Evolutionary conservation across 306 rosid genomes (phyloP), one percentile per base, ranked within the genome.

Genomic region (Castanea mollissima): DNA sequence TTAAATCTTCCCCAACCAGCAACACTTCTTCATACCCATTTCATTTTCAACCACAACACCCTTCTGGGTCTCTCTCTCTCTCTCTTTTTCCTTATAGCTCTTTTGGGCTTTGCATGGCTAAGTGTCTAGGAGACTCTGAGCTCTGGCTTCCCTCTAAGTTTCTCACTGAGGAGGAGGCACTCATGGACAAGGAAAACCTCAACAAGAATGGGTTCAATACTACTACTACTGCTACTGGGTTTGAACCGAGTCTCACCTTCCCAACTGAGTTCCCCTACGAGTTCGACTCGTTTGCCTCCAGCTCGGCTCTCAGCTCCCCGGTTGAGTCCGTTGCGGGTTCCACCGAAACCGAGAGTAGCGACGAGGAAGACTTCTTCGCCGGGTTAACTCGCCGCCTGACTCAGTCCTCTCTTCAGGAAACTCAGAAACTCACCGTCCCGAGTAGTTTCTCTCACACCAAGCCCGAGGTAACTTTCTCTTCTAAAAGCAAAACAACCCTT

Each of bases 251-350:
- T 1, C 63, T 75, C 25, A 44, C 9, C 27, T 90, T 88, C 82
- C 97, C 94, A 6, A 55, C 89, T 16, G 91, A 93, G 83, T 93
- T 91, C 58, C 97, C 98, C 1, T 91, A 84, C 85, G 93, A 93
- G 86, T 86, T 90, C 74, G 87, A 86, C 80, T 79, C 90, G 27
- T 60, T 76, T 18, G 82, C 78, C 6, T 4, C 76, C 1, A 70
- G 85, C 73, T 83, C 92, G 0, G 73, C 85, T 3, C 64, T 88
- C 8, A 56, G 78, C 73, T 89, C 97, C 11, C 83, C 93, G 0
- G 71, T 84, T 1, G 94, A 82, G 44, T 92, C 90, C 0, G 81
- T 81, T 5, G 85, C 82, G 2, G 79, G 82, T 34, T 90, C 91
- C 18, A 87, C 83, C 2, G 98, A 89, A 65, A 81, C 86, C 0